A percentile compares a stretch with the other conserved stretches of the same genome.
phyloP scores from a whole-genome alignment of 805 yeast species.

The Lipomyces sp. region DNA sequence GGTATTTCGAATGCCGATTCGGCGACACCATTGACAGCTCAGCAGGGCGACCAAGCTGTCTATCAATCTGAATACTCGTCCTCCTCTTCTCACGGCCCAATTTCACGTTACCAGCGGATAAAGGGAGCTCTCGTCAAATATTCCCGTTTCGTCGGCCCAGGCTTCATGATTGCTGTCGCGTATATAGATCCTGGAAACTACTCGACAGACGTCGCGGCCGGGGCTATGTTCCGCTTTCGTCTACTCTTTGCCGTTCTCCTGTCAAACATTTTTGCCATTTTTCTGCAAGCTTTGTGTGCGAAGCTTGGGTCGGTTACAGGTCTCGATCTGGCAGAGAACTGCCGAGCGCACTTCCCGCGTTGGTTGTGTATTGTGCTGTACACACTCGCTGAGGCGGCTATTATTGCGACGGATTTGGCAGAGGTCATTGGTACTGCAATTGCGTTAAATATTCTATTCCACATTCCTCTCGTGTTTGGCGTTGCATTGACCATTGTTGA shows the following conservation, averaged over 20 bases:
- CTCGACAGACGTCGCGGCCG: constrained; percentile 90
- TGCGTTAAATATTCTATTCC: constrained; percentile 77
- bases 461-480: constrained; percentile 77
- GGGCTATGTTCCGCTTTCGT: constrained; percentile 80
- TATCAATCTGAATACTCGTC: not conserved
- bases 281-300: constrained; percentile 79
- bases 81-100: no score
- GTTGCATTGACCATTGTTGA: constrained; percentile 82
- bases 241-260: constrained; percentile 72
- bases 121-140: constrained; percentile 44
- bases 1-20: not conserved
- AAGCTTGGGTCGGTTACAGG: constrained; percentile 94
- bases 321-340: constrained; percentile 80
- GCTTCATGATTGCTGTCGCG: constrained; percentile 89
- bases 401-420: constrained; percentile 93
- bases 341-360: constrained; percentile 68
- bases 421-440: constrained; percentile 98
- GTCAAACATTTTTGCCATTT: constrained; percentile 82
- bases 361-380: constrained; percentile 53
- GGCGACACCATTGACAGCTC: not conserved
- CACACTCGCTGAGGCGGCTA: constrained; percentile 81
- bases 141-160: constrained; percentile 81
- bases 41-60: not conserved
- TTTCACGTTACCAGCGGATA: not conserved
- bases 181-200: constrained; percentile 98